phyloP scores from a whole-genome alignment of 768 basidiomycete genomes.

The Pisolithus tinctorius region DNA sequence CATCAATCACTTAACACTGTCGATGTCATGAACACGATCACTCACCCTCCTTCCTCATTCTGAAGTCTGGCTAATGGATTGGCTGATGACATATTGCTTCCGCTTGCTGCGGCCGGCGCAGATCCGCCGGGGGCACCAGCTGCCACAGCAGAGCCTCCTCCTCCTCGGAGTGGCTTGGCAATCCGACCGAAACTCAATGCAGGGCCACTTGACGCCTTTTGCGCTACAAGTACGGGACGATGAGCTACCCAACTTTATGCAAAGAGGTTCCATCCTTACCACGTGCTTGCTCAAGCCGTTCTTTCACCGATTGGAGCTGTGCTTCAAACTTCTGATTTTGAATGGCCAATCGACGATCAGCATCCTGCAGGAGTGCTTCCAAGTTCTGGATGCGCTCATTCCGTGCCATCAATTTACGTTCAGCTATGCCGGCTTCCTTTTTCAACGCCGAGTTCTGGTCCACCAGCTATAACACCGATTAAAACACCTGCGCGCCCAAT shows the following conservation, averaged over 20 bases:
- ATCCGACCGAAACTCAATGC: slow-evolving; percentile 87
- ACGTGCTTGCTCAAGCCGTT: slow-evolving; percentile 86
- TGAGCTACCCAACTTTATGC: slow-evolving; percentile 8
- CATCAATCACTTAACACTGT: neutral
- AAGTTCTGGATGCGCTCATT: slow-evolving; percentile 98
- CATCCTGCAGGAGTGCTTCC: slow-evolving; percentile 87
- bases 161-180: slow-evolving; percentile 93
- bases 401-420: slow-evolving; percentile 91
- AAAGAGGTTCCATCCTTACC: slow-evolving; percentile 43
- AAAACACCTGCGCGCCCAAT: slow-evolving; percentile 4
- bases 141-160: slow-evolving; percentile 55
- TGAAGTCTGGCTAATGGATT: slow-evolving; percentile 70
- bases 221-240: slow-evolving; percentile 42
- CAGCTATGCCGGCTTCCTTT: slow-evolving; percentile 95
- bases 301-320: slow-evolving; percentile 86
- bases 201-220: slow-evolving; percentile 67
- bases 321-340: slow-evolving; percentile 96
- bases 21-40: slow-evolving; percentile 16
- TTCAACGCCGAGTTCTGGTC: slow-evolving; percentile 97
- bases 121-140: slow-evolving; percentile 35
- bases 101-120: slow-evolving; percentile 34
- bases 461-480: slow-evolving; percentile 61
- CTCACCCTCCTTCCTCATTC: slow-evolving; percentile 72
- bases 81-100: slow-evolving; percentile 40
- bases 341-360: slow-evolving; percentile 84